Conservation (phyloP, 768 basidiomycete genomes). For the Kwoniella bestiolae region DNA sequence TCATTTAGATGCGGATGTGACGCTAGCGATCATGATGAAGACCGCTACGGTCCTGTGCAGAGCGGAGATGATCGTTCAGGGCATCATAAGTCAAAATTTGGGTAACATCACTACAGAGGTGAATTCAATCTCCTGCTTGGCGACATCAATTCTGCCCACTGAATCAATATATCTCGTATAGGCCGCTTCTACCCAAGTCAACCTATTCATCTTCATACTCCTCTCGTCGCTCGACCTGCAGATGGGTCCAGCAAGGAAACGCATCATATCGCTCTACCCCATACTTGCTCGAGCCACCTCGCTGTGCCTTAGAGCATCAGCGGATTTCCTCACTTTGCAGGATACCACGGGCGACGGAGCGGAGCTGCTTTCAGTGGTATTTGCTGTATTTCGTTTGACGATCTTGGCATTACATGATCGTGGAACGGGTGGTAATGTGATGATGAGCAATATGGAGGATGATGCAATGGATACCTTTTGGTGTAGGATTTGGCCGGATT, state of each 20-base stretch:
- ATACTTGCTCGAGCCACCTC: conserved; percentile 32
- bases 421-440: background rate
- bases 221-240: conserved; percentile 20
- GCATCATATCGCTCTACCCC: conserved; percentile 31
- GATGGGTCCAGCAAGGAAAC: background rate
- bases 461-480: conserved; percentile 35
- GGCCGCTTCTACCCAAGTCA: conserved; percentile 34
- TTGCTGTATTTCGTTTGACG: conserved; percentile 25
- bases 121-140: background rate
- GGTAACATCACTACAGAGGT: conserved; percentile 21
- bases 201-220: conserved; percentile 33
- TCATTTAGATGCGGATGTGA: conserved; percentile 18
- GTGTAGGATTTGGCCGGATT: conserved; percentile 44
- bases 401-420: conserved; percentile 20
- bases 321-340: conserved; percentile 33
- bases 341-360: conserved; percentile 39
- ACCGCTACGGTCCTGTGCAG: conserved; percentile 30
- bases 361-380: conserved; percentile 34
- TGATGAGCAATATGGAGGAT: conserved; percentile 7
- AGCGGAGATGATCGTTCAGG: conserved; percentile 27
- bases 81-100: conserved; percentile 21
- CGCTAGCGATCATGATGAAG: conserved; percentile 5
- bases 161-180: background rate
- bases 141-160: background rate
- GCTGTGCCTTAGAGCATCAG: conserved; percentile 33